These are phyloP conservation scores for Phialemoniopsis sp. DNA, from an alignment of 2,329 filamentous ascomycete species.

Conservation along the genomic window DNA sequence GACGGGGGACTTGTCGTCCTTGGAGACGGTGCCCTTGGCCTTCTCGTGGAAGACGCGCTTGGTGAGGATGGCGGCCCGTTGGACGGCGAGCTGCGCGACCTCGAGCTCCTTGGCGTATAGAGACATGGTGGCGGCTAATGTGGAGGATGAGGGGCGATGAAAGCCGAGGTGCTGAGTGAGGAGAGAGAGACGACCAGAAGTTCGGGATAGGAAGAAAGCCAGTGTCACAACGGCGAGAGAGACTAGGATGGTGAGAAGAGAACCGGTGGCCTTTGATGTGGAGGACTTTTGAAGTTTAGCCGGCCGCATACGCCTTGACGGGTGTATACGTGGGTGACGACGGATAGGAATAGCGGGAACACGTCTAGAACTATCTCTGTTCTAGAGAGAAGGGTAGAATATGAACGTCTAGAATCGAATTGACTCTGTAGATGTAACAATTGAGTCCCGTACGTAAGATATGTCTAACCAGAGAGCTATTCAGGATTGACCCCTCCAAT, in stretches of 20 bases:
- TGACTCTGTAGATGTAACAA: no score
- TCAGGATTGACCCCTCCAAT: no score
- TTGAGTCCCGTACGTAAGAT: no score
- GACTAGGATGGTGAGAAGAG: background rate
- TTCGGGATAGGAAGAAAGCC: slow-evolving; percentile 11
- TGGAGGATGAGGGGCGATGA: slow-evolving; percentile 1
- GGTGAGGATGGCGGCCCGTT: slow-evolving; percentile 61
- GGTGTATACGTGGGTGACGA: no score
- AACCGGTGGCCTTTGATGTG: no score
- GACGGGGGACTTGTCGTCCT: slow-evolving; percentile 93
- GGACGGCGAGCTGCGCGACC: slow-evolving; percentile 83
- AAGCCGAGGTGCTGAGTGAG: slow-evolving; percentile 7
- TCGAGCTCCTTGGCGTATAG: slow-evolving; percentile 75
- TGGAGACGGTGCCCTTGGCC: slow-evolving; percentile 89
- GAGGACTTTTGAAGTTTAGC: no score
- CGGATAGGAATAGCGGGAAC: no score
- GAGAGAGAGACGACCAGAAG: slow-evolving; percentile 11
- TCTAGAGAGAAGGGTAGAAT: no score
- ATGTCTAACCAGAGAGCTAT: no score
- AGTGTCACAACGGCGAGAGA: slow-evolving; percentile 12
- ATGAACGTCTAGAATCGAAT: no score
- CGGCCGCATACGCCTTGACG: no score
- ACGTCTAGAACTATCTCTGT: no score
- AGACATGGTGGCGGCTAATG: slow-evolving; percentile 45
- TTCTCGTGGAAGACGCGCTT: slow-evolving; percentile 66